Evolutionary conservation across 805 yeast genomes (phyloP).

Genomic region (Zygoascus tannicola): DNA sequence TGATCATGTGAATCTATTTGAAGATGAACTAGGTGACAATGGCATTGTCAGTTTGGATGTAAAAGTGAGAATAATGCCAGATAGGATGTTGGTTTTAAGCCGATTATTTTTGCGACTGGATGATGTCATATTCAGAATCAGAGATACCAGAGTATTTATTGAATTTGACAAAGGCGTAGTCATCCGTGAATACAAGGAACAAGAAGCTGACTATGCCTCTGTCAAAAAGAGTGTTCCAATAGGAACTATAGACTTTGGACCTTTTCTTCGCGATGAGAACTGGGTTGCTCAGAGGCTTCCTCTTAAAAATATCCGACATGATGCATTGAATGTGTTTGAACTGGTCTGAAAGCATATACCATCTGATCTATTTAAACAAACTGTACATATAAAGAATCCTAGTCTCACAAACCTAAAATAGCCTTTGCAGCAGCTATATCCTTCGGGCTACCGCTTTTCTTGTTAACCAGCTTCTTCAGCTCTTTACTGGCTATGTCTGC

Average conservation of each 20-base stretch:
- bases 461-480: slow-evolving; percentile 30
- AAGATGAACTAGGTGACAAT: slow-evolving; percentile 94
- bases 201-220: slow-evolving; percentile 42
- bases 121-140: slow-evolving; percentile 71
- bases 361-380: too few species aligned
- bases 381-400: too few species aligned
- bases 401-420: too few species aligned
- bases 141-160: slow-evolving; percentile 77
- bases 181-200: slow-evolving; percentile 68
- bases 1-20: slow-evolving; percentile 82
- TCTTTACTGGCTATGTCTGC: slow-evolving; percentile 30
- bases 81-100: slow-evolving; percentile 60
- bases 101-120: slow-evolving; percentile 85
- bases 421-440: slow-evolving; percentile 35
- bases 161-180: slow-evolving; percentile 60
- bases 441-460: slow-evolving; percentile 23
- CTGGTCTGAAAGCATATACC: too few species aligned
- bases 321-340: neutral
- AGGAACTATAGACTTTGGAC: slow-evolving; percentile 56
- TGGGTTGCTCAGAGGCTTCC: slow-evolving; percentile 46
- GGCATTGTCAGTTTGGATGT: slow-evolving; percentile 74
- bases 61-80: slow-evolving; percentile 83
- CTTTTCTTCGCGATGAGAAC: slow-evolving; percentile 65
- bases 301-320: neutral
- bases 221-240: slow-evolving; percentile 38